Evolutionary conservation across 2,329 filamentous ascomycete species (phyloP), one percentile per base, ranked within the genome.

Genomic region (Monosporascus sp.): DNA sequence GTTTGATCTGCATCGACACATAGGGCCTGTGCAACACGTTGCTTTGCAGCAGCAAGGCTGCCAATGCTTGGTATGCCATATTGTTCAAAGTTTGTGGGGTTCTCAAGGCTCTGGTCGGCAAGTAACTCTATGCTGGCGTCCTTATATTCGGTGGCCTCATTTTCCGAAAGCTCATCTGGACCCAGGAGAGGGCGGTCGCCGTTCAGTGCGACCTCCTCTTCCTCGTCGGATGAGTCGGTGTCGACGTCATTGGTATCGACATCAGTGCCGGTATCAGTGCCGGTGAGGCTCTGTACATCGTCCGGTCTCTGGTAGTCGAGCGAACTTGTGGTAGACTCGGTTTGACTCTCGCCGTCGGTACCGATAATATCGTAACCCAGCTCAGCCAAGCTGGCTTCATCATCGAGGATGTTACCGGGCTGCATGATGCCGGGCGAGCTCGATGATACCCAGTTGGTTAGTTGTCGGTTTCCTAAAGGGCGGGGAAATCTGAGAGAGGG

Each of bases 391-490:
- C 72, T 81, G 65, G 78, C 76, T 57, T 77, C 74, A 41, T 79
- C 76, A 54, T 74, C 72, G 27, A 70, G 70, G 44, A 72, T 61
- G 50, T 65, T 69, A 38, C 70, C 70, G 22, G 74, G 68, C 58
- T 73, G 74, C 77, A 82, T 81, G 57, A 83, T 81, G 68, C 80
- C 76, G 50, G 78, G 79, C 31, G 79, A 75, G 62, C 80, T 83
- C 50, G 74, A 77, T 7, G 79, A 81, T 48, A 85, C 72, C 80
- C 80, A 84, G 73, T 79, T 78, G 61, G 80, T 80, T 41, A 85
- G 77, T 49, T 75, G 72, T 52, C 74, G 73, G 58, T 77, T 83
- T 50, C 79, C 81, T 62, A 77, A 74, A 0, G 81, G 81, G 44
- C 71, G 74, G 52, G 81, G 81, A 52, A 84, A 84, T 53, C 79